Evolutionary conservation across 352 stramenopile genomes (phyloP).

Genomic region (Elongisporangium undulatum): DNA sequence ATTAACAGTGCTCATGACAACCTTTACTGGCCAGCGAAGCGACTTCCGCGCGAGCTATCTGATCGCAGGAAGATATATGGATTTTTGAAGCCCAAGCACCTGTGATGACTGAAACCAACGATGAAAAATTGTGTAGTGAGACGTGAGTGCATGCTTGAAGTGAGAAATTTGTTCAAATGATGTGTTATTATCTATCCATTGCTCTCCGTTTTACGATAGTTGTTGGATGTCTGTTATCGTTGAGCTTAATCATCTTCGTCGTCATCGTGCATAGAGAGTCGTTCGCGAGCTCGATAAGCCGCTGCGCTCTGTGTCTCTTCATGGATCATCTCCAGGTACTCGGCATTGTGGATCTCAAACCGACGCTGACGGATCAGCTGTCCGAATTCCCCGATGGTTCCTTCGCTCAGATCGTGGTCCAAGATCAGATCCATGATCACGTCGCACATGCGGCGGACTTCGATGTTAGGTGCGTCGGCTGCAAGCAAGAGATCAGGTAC

Average conservation of each 20-base stretch:
- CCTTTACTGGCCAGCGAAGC: conserved; percentile 57
- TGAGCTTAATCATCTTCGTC: conserved; percentile 28
- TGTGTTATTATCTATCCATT: background rate
- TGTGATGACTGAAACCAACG: conserved; percentile 4
- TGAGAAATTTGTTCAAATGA: conserved; percentile 7
- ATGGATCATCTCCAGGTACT: conserved; percentile 86
- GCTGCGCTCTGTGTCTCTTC: conserved; percentile 34
- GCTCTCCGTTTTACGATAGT: conserved; percentile 1
- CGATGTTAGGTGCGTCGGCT: conserved; percentile 73
- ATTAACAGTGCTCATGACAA: conserved; percentile 71
- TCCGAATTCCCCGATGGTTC: conserved; percentile 62
- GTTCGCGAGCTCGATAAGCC: conserved; percentile 5
- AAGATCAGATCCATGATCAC: conserved; percentile 84
- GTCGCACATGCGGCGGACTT: conserved; percentile 85
- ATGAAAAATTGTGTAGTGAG: background rate
- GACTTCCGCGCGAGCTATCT: conserved; percentile 32
- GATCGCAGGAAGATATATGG: conserved; percentile 63
- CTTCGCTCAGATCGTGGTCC: conserved; percentile 66
- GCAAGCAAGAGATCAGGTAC: conserved; percentile 74
- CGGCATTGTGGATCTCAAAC: conserved; percentile 86
- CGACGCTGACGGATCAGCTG: conserved; percentile 74
- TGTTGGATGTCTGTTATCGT: conserved; percentile 5
- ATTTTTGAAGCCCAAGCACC: conserved; percentile 40
- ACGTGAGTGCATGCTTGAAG: conserved; percentile 1
- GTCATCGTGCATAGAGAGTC: conserved; percentile 19